Percentiles rank a stretch among this genome's conserved stretches.
Conservation (phyloP, 1,139 yeast species). For the Lodderomyces metapsilosis region DNA sequence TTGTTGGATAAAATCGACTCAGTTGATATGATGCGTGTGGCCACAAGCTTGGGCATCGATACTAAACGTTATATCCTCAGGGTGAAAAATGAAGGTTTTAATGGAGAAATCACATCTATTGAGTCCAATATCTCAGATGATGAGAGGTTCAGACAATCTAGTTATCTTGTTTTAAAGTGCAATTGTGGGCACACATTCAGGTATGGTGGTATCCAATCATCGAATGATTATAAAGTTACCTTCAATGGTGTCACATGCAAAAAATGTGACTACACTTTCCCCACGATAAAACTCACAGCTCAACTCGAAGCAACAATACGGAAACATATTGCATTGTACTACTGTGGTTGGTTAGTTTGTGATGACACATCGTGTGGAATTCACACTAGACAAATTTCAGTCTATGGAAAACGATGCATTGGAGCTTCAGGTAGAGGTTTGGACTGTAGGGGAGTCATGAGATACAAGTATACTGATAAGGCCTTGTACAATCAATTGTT, state of each 20-base stretch:
- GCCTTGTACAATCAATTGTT: conserved; percentile 83
- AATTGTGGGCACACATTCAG: conserved; percentile 60
- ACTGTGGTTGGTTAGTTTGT: conserved; percentile 82
- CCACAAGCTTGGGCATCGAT: conserved; percentile 76
- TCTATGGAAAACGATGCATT: conserved; percentile 85
- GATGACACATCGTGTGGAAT: conserved; percentile 83
- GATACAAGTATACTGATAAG: conserved; percentile 73
- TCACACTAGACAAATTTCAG: conserved; percentile 81
- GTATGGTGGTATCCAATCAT: conserved; percentile 73
- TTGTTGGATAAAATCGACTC: conserved; percentile 85
- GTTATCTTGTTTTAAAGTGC: conserved; percentile 58
- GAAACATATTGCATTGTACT: conserved; percentile 68
- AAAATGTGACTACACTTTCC: conserved; percentile 53
- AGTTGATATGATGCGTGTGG: conserved; percentile 75
- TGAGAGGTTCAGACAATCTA: conserved; percentile 74
- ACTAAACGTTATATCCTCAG: conserved; percentile 59
- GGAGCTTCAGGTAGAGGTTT: conserved; percentile 59
- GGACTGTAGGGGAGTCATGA: conserved; percentile 84
- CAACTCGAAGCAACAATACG: conserved; percentile 77
- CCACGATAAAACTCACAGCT: conserved; percentile 56
- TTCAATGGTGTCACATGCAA: conserved; percentile 72
- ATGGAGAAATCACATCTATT: conserved; percentile 64
- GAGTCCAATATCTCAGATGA: conserved; percentile 80
- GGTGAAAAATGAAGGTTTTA: conserved; percentile 36
- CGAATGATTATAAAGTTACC: conserved; percentile 57